Evolutionary conservation across 2,329 filamentous ascomycete species (phyloP), one percentile per base, ranked within the genome.

Genomic region (Diaporthe nobilis): DNA sequence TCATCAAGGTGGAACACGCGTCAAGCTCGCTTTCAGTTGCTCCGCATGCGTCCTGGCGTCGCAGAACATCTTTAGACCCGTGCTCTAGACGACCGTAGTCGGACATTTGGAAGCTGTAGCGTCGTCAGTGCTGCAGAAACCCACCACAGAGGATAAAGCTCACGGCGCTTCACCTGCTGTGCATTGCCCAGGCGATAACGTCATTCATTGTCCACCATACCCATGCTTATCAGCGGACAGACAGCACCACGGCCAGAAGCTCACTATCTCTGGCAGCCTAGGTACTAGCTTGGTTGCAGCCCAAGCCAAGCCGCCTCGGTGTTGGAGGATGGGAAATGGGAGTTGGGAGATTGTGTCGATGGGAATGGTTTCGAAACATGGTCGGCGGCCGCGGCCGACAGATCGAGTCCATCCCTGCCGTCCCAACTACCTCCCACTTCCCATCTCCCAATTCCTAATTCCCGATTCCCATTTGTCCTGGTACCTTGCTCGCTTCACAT

Each of bases 321-420:
- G 49, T 42, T 58, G 55, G 55, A 57, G 22, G 20, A 60, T 51
- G 55, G 57, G 60, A 47, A 65, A 63, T 63, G 58, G 58, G 7
- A 28, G 15, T 20, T 44, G 39, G 25, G 15, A 58, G 53, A 44
- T 67, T 44, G 39, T 65, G 42, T 31, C 25, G 39, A 31, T 65
- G 71, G 15, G 17, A 55, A 73, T 57, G 51, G 71, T 57, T 63
- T 63, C 58, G 71, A 44, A 65, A 55, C 58, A 65, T 37, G 58
- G 42, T 34, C 49, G 71, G 34, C 65, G 34, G 65, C 65, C 65
- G 65, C 65, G 65, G 47, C 49, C 65, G 34, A 55, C 65, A 70
- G 49, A 55, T 49, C 63, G 47, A 70, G 49, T 22, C 49, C 53
- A 61, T 9, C 55, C 53, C 37, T 34, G 39, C 25, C 25, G 31